A percentile compares a stretch with the other conserved stretches of the same genome.
phyloP scores from a whole-genome alignment of 805 yeast genomes.

The Maudiozyma saulgeensis region DNA sequence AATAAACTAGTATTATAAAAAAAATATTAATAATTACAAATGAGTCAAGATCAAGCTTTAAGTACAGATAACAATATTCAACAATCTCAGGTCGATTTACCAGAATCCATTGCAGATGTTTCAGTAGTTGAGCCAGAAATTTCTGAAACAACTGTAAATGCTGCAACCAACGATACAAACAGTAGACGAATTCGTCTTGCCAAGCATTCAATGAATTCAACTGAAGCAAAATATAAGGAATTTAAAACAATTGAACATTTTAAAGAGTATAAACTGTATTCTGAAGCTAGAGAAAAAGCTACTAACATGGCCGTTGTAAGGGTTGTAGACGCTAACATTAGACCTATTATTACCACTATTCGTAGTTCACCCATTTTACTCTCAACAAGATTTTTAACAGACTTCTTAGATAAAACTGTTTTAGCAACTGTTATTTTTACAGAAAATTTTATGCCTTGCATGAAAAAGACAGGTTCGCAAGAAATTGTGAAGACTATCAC shows the following conservation, averaged over 20 bases:
- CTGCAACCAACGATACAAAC: neutral
- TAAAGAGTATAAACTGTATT: constrained; percentile 40
- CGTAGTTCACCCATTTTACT: constrained; percentile 26
- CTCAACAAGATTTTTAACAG: constrained; percentile 36
- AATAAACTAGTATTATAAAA: no score
- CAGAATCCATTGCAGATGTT: no score
- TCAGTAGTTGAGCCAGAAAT: no score
- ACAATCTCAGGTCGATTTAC: no score
- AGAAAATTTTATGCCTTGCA: constrained; percentile 50
- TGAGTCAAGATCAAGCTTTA: no score
- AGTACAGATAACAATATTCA: no score
- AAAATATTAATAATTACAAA: no score
- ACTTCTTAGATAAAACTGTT: constrained; percentile 42
- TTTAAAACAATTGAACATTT: constrained; percentile 34
- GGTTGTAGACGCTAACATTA: constrained; percentile 25
- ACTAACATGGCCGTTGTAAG: constrained; percentile 32
- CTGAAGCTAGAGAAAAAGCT: constrained; percentile 31
- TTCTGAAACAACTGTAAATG: no score
- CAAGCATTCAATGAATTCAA: neutral
- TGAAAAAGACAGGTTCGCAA: constrained; percentile 44
- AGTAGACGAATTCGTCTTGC: neutral
- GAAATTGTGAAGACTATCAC: constrained; percentile 40
- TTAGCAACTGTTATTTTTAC: constrained; percentile 46
- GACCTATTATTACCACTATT: constrained; percentile 26
- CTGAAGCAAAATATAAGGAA: neutral